Percentiles rank a stretch among this genome's conserved stretches.
phyloP scores from a whole-genome alignment of 441 rosid species.

The Omphalea diandra region DNA sequence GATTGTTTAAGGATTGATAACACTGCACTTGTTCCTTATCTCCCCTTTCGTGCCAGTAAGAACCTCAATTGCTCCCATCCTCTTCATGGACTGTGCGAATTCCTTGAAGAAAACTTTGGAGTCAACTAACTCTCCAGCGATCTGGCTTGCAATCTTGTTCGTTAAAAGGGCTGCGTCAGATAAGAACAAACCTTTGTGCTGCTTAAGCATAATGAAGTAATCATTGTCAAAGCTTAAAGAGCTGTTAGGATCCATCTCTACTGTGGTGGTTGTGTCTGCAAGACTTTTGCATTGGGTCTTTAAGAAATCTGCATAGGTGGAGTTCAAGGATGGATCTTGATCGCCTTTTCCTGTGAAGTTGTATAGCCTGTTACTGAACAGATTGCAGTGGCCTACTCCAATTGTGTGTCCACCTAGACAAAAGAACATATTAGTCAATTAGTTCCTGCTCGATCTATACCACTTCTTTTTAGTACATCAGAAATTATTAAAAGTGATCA shows the following conservation, averaged over 20 bases:
- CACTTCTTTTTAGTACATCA: too few species aligned
- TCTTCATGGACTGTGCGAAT: conserved; percentile 9
- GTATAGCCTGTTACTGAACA: conserved; percentile 49
- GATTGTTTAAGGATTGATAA: too few species aligned
- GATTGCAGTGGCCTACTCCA: too few species aligned
- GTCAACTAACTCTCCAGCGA: background rate
- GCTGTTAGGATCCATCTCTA: conserved; percentile 55
- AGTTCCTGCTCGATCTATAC: too few species aligned
- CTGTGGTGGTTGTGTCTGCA: conserved; percentile 25
- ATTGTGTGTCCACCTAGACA: conserved; percentile 59
- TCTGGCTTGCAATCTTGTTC: background rate
- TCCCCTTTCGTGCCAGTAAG: conserved; percentile 17
- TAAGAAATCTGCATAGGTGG: conserved; percentile 32
- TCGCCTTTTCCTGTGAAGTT: too few species aligned
- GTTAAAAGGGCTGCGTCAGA: conserved; percentile 52
- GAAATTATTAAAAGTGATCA: too few species aligned
- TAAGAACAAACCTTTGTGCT: conserved; percentile 52
- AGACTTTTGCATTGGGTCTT: conserved; percentile 40
- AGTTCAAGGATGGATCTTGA: conserved; percentile 48
- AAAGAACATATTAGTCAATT: background rate
- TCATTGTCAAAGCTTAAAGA: conserved; percentile 36
- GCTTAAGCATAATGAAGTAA: conserved; percentile 34
- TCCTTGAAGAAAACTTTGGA: conserved; percentile 1
- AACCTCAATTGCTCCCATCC: too few species aligned
- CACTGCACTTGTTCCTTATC: too few species aligned